These are phyloP conservation scores for Globisporangium nunn DNA, from an alignment of 352 stramenopile genomes.

Conservation along the genomic window DNA sequence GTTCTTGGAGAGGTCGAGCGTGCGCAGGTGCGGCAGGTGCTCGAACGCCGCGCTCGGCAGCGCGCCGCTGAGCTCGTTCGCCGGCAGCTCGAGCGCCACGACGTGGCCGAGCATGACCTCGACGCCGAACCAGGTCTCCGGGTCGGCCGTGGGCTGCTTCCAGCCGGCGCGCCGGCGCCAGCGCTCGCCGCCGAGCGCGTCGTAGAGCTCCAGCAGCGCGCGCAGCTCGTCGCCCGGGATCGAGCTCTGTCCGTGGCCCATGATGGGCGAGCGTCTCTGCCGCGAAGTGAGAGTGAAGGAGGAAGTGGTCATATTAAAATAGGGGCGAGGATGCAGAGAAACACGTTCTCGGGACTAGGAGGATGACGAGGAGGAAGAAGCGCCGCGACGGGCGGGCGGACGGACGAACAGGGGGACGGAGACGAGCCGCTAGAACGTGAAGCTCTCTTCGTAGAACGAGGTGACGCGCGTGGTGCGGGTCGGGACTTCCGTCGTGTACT, in stretches of 20 bases:
- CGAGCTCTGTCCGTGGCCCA: constrained; percentile 78
- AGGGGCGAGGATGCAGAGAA: too few relatives aligned
- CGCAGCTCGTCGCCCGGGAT: constrained; percentile 57
- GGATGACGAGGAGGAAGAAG: too few relatives aligned
- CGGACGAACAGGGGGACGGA: background rate
- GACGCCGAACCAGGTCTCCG: constrained; percentile 77
- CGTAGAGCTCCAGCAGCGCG: constrained; percentile 65
- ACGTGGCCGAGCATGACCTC: constrained; percentile 67
- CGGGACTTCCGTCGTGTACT: constrained; percentile 15
- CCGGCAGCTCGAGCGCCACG: constrained; percentile 60
- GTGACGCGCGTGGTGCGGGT: constrained; percentile 12
- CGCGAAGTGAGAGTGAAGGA: background rate
- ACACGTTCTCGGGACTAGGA: too few relatives aligned
- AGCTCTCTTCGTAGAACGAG: constrained; percentile 52
- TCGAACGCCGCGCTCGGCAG: constrained; percentile 30
- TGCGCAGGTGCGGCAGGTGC: constrained; percentile 53
- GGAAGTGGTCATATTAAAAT: too few relatives aligned
- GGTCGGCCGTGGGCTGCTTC: constrained; percentile 64
- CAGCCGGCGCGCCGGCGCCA: constrained; percentile 74
- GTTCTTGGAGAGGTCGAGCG: constrained; percentile 82
- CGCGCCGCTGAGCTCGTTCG: constrained; percentile 48
- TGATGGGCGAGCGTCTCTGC: constrained; percentile 8
- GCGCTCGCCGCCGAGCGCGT: constrained; percentile 56
- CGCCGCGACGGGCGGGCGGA: background rate
- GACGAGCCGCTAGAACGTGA: constrained; percentile 34